A percentile compares a stretch with the other conserved stretches of the same genome.
Conservation (phyloP, 1,284 basidiomycete genomes). For the Chiua sp. region DNA sequence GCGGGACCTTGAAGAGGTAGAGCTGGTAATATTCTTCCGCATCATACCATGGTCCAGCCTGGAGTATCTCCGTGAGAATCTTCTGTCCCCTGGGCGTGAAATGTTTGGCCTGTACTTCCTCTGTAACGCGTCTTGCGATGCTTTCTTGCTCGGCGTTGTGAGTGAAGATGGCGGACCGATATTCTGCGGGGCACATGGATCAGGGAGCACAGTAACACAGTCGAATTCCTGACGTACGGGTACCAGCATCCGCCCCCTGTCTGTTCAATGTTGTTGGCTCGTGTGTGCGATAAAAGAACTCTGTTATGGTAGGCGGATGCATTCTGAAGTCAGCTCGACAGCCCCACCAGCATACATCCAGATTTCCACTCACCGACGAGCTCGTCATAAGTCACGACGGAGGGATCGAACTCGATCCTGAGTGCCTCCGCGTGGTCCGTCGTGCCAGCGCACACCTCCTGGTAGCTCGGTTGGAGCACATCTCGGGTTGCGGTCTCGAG, state of each 20-base stretch:
- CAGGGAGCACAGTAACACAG: neutral
- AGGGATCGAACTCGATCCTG: conserved; percentile 86
- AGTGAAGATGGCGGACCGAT: conserved; percentile 93
- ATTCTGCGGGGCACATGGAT: conserved; percentile 58
- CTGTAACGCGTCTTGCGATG: conserved; percentile 81
- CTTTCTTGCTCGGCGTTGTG: conserved; percentile 77
- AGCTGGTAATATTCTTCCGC: conserved; percentile 90
- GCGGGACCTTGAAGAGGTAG: conserved; percentile 75
- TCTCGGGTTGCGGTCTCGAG: no score
- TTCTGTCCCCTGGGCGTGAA: conserved; percentile 74
- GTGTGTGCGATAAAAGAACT: conserved; percentile 95
- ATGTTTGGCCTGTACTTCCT: conserved; percentile 86
- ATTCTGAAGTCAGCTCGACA: neutral
- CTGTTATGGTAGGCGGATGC: no score
- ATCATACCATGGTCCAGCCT: conserved; percentile 77
- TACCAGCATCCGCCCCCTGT: conserved; percentile 81
- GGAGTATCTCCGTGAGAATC: conserved; percentile 79
- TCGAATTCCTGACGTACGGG: conserved; percentile 63
- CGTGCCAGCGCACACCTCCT: conserved; percentile 78
- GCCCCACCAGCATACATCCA: no score
- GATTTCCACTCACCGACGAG: conserved; percentile 68
- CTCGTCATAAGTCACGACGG: conserved; percentile 78
- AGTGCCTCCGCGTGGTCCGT: conserved; percentile 94
- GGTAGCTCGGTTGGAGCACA: conserved; percentile 73
- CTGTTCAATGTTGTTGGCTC: conserved; percentile 87